These are phyloP conservation scores for Plasmodium inui DNA, from an alignment of 169 alveolate species.

Conservation along the genomic window DNA sequence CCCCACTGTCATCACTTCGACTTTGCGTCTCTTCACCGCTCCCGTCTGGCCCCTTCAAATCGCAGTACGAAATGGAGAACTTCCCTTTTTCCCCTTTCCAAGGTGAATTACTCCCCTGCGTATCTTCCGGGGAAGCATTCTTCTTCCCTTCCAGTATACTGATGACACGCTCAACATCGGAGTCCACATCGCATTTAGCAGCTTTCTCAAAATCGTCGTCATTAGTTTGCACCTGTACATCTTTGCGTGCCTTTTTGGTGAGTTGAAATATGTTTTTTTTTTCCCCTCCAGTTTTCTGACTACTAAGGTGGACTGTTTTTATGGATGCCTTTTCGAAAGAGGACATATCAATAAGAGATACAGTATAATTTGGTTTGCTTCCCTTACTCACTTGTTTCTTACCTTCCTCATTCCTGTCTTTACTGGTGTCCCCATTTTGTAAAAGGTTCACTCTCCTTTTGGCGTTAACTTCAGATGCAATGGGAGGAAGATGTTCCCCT, in stretches of 20 bases:
- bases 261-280: background rate
- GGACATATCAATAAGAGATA: constrained; percentile 27
- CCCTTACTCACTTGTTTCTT: background rate
- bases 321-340: background rate
- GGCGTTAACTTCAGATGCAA: background rate
- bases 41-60: background rate
- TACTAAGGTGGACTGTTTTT: constrained; percentile 28
- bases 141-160: constrained; percentile 24
- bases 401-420: background rate
- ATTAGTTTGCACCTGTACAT: constrained; percentile 62
- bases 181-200: background rate
- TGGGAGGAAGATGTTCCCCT: background rate
- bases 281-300: background rate
- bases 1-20: background rate
- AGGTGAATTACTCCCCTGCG: background rate
- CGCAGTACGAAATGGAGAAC: background rate
- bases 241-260: constrained; percentile 13
- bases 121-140: background rate
- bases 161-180: constrained; percentile 11
- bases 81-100: background rate
- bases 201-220: background rate
- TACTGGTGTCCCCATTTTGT: background rate
- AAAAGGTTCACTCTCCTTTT: constrained; percentile 5
- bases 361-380: background rate
- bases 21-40: background rate